These are phyloP conservation scores for Calonectria multiphialidica DNA, from an alignment of 2,329 filamentous ascomycete species.

Conservation along the genomic window DNA sequence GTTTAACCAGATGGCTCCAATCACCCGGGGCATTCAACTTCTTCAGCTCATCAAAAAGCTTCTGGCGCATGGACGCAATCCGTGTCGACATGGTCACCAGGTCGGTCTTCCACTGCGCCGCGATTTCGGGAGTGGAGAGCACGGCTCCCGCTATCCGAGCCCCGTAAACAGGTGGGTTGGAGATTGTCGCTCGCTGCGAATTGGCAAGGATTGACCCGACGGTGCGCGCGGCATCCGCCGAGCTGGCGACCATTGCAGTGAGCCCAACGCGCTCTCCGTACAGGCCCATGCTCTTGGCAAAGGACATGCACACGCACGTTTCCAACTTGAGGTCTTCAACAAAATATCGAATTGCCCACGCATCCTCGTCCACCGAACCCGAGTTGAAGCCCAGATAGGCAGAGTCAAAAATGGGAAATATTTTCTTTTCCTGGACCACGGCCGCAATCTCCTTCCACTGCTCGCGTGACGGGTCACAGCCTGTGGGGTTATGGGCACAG, in stretches of 20 bases:
- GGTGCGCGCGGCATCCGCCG: slow-evolving; percentile 29
- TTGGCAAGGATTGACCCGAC: slow-evolving; percentile 46
- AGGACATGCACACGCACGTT: slow-evolving; percentile 69
- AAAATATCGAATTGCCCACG: slow-evolving; percentile 37
- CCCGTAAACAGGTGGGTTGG: slow-evolving; percentile 50
- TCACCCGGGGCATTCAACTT: slow-evolving; percentile 47
- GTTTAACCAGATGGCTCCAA: slow-evolving; percentile 50
- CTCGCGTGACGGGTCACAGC: slow-evolving; percentile 48
- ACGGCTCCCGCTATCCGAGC: slow-evolving; percentile 49
- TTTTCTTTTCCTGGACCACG: slow-evolving; percentile 20
- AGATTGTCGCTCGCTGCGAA: slow-evolving; percentile 47
- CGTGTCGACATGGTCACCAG: slow-evolving; percentile 50
- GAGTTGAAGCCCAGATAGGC: slow-evolving; percentile 42
- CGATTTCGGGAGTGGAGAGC: slow-evolving; percentile 41
- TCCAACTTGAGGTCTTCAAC: slow-evolving; percentile 55
- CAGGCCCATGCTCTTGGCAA: slow-evolving; percentile 70
- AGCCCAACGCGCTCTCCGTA: slow-evolving; percentile 53
- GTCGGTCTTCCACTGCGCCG: slow-evolving; percentile 49
- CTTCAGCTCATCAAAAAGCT: slow-evolving; percentile 46
- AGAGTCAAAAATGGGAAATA: slow-evolving; percentile 39
- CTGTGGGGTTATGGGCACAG: slow-evolving; percentile 59
- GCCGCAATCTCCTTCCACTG: slow-evolving; percentile 41
- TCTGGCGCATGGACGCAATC: slow-evolving; percentile 48
- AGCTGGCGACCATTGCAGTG: slow-evolving; percentile 42
- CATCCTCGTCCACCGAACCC: slow-evolving; percentile 38